Evolutionary conservation across 1,284 basidiomycete species (phyloP).

Genomic region (Papiliotrema fonsecae): DNA sequence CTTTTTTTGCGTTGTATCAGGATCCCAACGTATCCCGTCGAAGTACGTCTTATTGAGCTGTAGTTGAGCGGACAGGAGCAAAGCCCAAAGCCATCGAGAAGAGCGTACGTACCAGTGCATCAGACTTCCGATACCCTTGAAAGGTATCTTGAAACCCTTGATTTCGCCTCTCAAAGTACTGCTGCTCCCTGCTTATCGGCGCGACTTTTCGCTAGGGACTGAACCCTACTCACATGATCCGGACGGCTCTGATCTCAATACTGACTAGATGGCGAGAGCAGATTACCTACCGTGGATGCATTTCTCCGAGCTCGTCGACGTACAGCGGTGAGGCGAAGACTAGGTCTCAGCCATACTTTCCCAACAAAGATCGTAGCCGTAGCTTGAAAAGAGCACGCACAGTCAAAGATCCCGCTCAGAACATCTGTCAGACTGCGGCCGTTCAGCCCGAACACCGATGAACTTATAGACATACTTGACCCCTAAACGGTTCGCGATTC

Average conservation of each 20-base stretch:
- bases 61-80: not conserved
- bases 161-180: slow-evolving; percentile 24
- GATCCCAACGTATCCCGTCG: slow-evolving; percentile 20
- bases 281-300: slow-evolving; percentile 21
- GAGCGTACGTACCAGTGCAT: slow-evolving; percentile 14
- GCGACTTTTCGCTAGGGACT: not conserved
- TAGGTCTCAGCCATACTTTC: not conserved
- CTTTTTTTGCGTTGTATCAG: slow-evolving; percentile 6
- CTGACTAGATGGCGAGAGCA: not conserved
- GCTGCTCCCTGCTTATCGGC: slow-evolving; percentile 21
- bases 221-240: slow-evolving; percentile 16
- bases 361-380: not conserved
- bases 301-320: slow-evolving; percentile 29
- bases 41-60: slow-evolving; percentile 15
- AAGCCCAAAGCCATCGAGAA: no score
- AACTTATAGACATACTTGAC: slow-evolving; percentile 16
- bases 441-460: not conserved
- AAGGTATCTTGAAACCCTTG: slow-evolving; percentile 23
- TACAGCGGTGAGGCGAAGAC: slow-evolving; percentile 27
- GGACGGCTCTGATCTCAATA: slow-evolving; percentile 17
- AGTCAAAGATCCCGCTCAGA: slow-evolving; percentile 24
- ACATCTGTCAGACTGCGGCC: slow-evolving; percentile 19
- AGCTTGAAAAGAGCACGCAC: no score
- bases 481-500: slow-evolving; percentile 21
- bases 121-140: slow-evolving; percentile 24